Conservation (phyloP, 306 rosid genomes). For the Acacia crassicarpa region DNA sequence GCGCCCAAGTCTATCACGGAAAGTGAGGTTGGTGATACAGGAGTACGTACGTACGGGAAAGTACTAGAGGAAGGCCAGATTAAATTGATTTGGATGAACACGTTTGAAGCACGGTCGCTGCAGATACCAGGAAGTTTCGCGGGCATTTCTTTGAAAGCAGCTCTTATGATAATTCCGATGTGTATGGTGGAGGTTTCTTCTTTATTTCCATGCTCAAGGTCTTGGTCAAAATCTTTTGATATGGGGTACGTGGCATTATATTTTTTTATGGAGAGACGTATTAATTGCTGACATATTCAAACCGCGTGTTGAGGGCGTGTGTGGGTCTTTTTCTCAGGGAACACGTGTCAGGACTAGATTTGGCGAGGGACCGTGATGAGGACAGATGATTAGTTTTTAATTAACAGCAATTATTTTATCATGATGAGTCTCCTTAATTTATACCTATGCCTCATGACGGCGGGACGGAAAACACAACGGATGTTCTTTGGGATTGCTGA, state of each 20-base stretch:
- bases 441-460: neutral
- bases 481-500: neutral
- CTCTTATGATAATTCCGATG: neutral
- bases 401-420: neutral
- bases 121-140: slow-evolving; percentile 19
- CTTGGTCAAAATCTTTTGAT: neutral
- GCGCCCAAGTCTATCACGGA: neutral
- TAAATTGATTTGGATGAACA: neutral
- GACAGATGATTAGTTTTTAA: neutral
- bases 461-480: neutral
- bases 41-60: neutral
- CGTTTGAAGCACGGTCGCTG: neutral
- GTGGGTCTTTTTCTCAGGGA: neutral
- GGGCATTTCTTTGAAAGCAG: neutral
- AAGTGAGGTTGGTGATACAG: neutral
- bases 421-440: neutral
- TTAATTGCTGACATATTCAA: neutral
- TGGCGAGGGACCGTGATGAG: neutral
- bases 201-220: neutral
- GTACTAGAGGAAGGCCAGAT: neutral
- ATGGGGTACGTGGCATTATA: neutral
- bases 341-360: slow-evolving; percentile 6
- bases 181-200: neutral
- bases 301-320: slow-evolving; percentile 28
- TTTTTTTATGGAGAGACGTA: neutral